Evolutionary conservation across 192 early-diverging fungal species (phyloP), one percentile per base, ranked within the genome.

Genomic region (Coemansia sp.): DNA sequence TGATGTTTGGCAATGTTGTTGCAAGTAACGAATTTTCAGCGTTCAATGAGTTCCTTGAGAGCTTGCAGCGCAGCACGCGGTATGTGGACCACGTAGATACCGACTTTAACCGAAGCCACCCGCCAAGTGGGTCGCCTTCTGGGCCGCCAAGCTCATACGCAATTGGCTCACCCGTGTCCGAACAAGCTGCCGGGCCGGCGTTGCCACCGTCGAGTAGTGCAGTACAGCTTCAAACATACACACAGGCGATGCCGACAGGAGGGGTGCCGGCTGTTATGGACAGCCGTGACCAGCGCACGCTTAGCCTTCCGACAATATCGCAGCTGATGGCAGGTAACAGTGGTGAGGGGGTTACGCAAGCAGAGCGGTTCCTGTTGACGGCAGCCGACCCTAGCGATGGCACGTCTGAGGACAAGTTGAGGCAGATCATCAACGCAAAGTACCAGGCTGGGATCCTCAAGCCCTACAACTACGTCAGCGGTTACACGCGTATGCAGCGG

Each of bases 401-500:
- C 17, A 88, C 89, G 27, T 86, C 89, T 9, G 93, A 95, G 73
- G 95, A 94, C 67, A 90, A 95, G 70, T 84, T 98, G 65, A 93
- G 87, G 21, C 90, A 93, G 67, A 91, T 98, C 21, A 94, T 98
- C 73, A 91, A 91, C 71, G 96, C 96, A 31, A 98, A 98, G 75
- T 94, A 93, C 63, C 94, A 98, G 66, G 96, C 96, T 0, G 96
- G 96, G 0, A 88, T 96, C 67, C 83, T 98, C 46, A 95, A 93
- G 76, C 96, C 96, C n/a, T 95, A 95, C 87, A 95, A 98, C 84
- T 97, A 97, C 77, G 90, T 93, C 70, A 93, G 88, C 71, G 92
- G 92, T 2, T 98, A 98, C 75, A 86, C 93, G 7, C 84, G 94
- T 34, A 85, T 98, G 63, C 93, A 95, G 68, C 74, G 79, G 63